These are phyloP conservation scores for Actinidia chinensis DNA, from an alignment of 179 eudicot genomes.

Conservation along the genomic window DNA sequence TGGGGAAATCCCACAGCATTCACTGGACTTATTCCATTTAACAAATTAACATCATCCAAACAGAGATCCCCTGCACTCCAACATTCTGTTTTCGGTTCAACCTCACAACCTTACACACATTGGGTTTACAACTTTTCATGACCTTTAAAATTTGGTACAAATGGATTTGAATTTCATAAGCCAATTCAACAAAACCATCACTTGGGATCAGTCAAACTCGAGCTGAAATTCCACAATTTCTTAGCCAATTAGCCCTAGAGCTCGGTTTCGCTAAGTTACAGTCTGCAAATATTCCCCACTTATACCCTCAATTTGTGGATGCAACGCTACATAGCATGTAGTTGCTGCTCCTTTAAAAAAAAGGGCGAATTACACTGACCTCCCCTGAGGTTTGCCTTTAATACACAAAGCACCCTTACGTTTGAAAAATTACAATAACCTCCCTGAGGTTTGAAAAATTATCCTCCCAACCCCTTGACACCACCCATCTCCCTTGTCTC, in stretches of 20 bases:
- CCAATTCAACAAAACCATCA: slow-evolving; percentile 8
- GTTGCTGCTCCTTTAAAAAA: slow-evolving; percentile 48
- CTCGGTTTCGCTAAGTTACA: slow-evolving; percentile 33
- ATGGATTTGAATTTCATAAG: neutral
- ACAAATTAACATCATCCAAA: too few relatives aligned
- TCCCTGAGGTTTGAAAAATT: too few relatives aligned
- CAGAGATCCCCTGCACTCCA: too few relatives aligned
- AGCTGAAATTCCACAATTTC: slow-evolving; percentile 53
- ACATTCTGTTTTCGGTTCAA: too few relatives aligned
- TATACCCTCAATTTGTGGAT: slow-evolving; percentile 44
- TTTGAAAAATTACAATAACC: too few relatives aligned
- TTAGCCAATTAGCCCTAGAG: slow-evolving; percentile 34
- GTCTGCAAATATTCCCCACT: slow-evolving; percentile 43
- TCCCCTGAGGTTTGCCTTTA: too few relatives aligned
- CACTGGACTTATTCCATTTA: too few relatives aligned
- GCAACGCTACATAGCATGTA: slow-evolving; percentile 49
- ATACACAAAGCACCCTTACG: too few relatives aligned
- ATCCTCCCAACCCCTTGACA: too few relatives aligned
- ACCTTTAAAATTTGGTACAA: neutral
- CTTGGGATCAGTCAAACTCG: slow-evolving; percentile 31
- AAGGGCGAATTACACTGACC: too few relatives aligned
- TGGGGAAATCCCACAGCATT: too few relatives aligned
- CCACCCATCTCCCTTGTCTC: too few relatives aligned
- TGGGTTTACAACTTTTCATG: neutral
- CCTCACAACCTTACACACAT: neutral